A percentile compares a stretch with the other conserved stretches of the same genome.
These are phyloP conservation scores for Claviceps africana DNA, from an alignment of 2,329 filamentous ascomycete genomes.

Conservation along the genomic window DNA sequence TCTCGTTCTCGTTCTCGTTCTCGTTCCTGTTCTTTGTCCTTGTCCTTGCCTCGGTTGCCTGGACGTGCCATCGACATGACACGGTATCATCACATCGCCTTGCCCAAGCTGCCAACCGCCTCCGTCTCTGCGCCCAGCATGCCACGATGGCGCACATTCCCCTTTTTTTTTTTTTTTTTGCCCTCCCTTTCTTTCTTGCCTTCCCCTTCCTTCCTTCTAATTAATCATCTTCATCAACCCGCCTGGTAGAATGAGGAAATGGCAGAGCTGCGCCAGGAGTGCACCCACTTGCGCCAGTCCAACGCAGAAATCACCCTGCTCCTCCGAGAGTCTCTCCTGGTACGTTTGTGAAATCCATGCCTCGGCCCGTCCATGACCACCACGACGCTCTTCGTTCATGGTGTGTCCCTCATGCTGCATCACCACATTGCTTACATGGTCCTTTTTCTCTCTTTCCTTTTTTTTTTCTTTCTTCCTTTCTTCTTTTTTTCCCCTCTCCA, in stretches of 20 bases:
- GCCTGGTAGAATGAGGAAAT: constrained; percentile 11
- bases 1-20: neutral
- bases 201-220: neutral
- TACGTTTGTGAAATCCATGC: constrained; percentile 5
- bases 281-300: constrained; percentile 11
- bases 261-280: constrained; percentile 12
- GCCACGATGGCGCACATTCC: neutral
- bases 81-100: constrained; percentile 1
- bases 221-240: too few relatives aligned
- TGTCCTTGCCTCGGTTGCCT: too few relatives aligned
- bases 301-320: constrained; percentile 12
- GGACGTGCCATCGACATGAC: neutral
- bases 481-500: too few relatives aligned
- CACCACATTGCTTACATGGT: neutral
- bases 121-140: neutral
- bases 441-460: neutral
- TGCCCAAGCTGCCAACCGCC: too few relatives aligned
- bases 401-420: neutral
- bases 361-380: neutral
- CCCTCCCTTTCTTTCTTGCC: too few relatives aligned
- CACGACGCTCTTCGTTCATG: neutral
- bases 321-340: constrained; percentile 10
- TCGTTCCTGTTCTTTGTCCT: too few relatives aligned
- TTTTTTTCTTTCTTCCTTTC: too few relatives aligned
- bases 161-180: neutral